Evolutionary conservation across 441 rosid species (phyloP).

Genomic region (Geranium incanum): DNA sequence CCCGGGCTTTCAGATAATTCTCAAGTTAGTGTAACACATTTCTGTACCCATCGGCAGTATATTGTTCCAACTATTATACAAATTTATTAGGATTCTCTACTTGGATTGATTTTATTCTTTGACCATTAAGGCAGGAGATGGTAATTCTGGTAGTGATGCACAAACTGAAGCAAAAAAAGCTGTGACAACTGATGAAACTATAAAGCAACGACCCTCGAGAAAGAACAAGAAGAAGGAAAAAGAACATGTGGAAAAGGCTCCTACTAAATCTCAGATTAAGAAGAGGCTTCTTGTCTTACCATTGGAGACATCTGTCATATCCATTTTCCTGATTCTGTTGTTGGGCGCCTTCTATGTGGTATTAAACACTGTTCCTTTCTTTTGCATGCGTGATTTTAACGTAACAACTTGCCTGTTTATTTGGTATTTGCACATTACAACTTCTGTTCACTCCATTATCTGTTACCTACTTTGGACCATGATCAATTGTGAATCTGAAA

Average conservation of each 20-base stretch:
- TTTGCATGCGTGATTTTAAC: conserved; percentile 9
- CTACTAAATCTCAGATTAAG: conserved; percentile 39
- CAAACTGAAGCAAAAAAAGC: conserved; percentile 43
- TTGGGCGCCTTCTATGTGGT: conserved; percentile 99
- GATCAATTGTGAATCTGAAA: neutral
- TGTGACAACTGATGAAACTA: conserved; percentile 44
- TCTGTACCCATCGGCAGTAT: conserved; percentile 2
- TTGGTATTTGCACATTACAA: conserved; percentile 1
- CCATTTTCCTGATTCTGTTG: conserved; percentile 72
- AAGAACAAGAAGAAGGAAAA: conserved; percentile 86
- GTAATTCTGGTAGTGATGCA: conserved; percentile 32
- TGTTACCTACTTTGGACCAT: neutral
- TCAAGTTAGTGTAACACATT: conserved; percentile 45
- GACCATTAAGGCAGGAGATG: conserved; percentile 58
- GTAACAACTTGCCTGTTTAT: conserved; percentile 1
- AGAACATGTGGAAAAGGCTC: conserved; percentile 46
- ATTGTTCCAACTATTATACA: conserved; percentile 18
- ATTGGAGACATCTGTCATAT: conserved; percentile 63
- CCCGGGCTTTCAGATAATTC: conserved; percentile 36
- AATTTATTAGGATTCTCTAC: conserved; percentile 17
- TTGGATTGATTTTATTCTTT: conserved; percentile 23
- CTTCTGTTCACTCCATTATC: neutral
- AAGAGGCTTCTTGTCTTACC: conserved; percentile 86
- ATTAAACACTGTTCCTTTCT: conserved; percentile 24
- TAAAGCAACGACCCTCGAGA: conserved; percentile 57